Evolutionary conservation across 257 asterid species (phyloP).

Genomic region (Gentiana dahurica): DNA sequence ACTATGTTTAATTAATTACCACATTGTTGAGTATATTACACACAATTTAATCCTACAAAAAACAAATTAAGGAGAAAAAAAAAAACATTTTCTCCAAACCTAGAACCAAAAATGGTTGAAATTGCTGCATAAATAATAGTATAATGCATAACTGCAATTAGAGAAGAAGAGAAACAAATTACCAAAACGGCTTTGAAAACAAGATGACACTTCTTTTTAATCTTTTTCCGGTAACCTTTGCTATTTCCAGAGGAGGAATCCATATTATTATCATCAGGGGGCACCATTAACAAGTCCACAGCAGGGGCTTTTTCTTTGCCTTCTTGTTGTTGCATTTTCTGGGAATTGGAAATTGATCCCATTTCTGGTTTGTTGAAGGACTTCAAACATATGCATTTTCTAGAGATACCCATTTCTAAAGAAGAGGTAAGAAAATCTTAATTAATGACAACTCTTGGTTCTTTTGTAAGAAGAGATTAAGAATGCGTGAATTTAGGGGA

Average conservation of each 20-base stretch:
- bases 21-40: too few relatives aligned
- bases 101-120: not conserved
- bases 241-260: not conserved
- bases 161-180: too few relatives aligned
- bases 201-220: slow-evolving; percentile 8
- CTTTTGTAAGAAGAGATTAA: too few relatives aligned
- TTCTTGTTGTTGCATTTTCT: too few relatives aligned
- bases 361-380: slow-evolving; percentile 10
- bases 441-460: not conserved
- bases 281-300: not conserved
- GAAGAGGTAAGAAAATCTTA: not conserved
- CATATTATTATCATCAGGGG: slow-evolving; percentile 1
- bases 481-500: too few relatives aligned
- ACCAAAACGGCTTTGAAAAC: slow-evolving; percentile 11
- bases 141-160: not conserved
- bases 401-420: not conserved
- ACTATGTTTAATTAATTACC: too few relatives aligned
- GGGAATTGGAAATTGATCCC: slow-evolving; percentile 1
- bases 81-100: too few relatives aligned
- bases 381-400: slow-evolving; percentile 8
- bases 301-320: not conserved
- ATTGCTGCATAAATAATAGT: not conserved
- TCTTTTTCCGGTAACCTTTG: not conserved
- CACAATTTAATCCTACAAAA: too few relatives aligned
- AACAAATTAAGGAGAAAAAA: not conserved